Evolutionary conservation across 108 stramenopile genomes (phyloP).

Genomic region (Chaetoceros tenuissimus): DNA sequence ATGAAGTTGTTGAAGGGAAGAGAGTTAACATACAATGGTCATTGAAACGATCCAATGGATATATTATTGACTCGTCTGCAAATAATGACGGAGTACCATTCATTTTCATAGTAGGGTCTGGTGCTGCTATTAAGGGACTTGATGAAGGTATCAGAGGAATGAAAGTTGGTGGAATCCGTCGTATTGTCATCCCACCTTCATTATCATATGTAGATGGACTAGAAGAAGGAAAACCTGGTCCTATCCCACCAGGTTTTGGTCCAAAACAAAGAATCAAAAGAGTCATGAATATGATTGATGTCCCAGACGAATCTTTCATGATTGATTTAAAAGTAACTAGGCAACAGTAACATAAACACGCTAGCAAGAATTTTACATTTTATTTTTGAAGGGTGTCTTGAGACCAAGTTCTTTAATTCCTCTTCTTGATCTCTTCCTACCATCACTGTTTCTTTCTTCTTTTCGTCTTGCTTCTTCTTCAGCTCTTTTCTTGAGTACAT

Average conservation of each 20-base stretch:
- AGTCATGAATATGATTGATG: conserved; percentile 22
- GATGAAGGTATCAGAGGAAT: conserved; percentile 54
- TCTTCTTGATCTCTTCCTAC: conserved; percentile 32
- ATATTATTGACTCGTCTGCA: conserved; percentile 21
- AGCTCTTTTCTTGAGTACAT: conserved; percentile 34
- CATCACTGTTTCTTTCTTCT: conserved; percentile 9
- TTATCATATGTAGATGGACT: conserved; percentile 19
- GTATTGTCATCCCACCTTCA: conserved; percentile 39
- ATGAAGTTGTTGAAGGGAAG: conserved; percentile 11
- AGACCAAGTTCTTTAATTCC: conserved; percentile 52
- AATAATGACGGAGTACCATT: conserved; percentile 31
- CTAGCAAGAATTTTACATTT: no score
- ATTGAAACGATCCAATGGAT: conserved; percentile 26
- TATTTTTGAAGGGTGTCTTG: conserved; percentile 42
- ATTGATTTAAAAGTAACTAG: conserved; percentile 18
- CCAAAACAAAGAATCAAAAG: conserved; percentile 21
- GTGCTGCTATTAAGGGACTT: conserved; percentile 43
- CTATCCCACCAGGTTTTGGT: conserved; percentile 23
- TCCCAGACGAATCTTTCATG: conserved; percentile 21
- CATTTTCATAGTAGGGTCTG: conserved; percentile 41
- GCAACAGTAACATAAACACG: conserved; percentile 15
- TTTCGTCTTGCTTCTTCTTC: conserved; percentile 13
- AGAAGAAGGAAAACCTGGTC: conserved; percentile 12
- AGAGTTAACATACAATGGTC: conserved; percentile 33
- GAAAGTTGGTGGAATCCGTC: conserved; percentile 41